A percentile compares a stretch with the other conserved stretches of the same genome.
Conservation (phyloP, 139 green algal genomes). For the Eudorina sp. region DNA sequence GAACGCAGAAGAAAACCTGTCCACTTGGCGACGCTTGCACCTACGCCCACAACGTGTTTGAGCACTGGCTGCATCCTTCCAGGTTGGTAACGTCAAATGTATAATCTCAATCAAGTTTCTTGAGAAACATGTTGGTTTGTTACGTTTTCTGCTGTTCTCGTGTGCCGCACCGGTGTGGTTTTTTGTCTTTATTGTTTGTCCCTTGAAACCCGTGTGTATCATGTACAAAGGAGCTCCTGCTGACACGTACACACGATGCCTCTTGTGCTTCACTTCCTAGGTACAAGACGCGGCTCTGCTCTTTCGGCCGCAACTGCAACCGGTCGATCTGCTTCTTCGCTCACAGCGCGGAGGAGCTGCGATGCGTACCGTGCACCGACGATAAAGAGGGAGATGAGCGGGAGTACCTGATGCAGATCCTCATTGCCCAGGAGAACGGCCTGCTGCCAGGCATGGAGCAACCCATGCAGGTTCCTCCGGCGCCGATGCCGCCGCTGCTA, state of each 20-base stretch:
- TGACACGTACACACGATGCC: too few relatives aligned
- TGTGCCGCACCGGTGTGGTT: too few relatives aligned
- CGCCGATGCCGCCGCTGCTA: background rate
- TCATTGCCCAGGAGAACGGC: slow-evolving; percentile 57
- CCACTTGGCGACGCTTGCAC: slow-evolving; percentile 80
- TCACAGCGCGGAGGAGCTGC: slow-evolving; percentile 64
- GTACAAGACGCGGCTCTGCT: slow-evolving; percentile 74
- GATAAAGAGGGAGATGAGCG: slow-evolving; percentile 56
- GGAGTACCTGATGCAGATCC: slow-evolving; percentile 60
- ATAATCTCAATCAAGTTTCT: background rate
- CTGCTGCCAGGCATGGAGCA: slow-evolving; percentile 43
- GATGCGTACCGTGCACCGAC: slow-evolving; percentile 49
- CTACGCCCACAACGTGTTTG: slow-evolving; percentile 92
- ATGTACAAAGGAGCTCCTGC: too few relatives aligned
- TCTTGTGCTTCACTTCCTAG: too few relatives aligned
- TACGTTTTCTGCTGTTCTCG: background rate
- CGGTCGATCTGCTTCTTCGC: slow-evolving; percentile 77
- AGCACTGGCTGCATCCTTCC: slow-evolving; percentile 92
- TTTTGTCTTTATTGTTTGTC: too few relatives aligned
- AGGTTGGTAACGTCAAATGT: slow-evolving; percentile 55
- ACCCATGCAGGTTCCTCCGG: background rate
- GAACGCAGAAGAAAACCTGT: slow-evolving; percentile 80
- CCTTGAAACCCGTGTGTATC: too few relatives aligned
- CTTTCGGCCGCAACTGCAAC: slow-evolving; percentile 68
- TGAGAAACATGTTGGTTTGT: background rate